Base-by-base conservation (phyloP, 148 eudicot genomes). In the Gaultheria prostrata region DNA sequence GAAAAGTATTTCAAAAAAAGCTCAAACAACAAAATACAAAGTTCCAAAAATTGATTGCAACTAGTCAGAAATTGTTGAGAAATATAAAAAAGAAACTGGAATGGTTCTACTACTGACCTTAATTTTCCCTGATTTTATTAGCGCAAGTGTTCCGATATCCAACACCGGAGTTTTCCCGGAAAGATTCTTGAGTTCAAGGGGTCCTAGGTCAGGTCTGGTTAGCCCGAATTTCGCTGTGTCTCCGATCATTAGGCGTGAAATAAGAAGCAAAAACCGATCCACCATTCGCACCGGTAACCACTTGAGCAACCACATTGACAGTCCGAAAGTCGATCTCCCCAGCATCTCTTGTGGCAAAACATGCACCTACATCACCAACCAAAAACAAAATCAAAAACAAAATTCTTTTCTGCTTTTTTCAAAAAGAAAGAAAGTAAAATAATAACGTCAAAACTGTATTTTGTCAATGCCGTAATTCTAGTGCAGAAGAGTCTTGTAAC, bases 151-250 rank as follows among this genome's bases (percentile, higher is more conserved):
- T 21, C 97, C 97, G 33, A 93, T 77, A 84, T 93, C 97, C 53
- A 93, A 84, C 18, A 93, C 97, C 0, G 97, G 94, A 6, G 93
- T 93, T 82, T 93, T 93, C 8, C 97, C 97, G 1, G 92, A 50
- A 13, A 77, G 4, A 48, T 49, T 83, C 90, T 93, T 93, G 82
- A 91, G 85, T 83, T 92, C 88, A n/a, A 93, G 86, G 30, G 97
- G 94, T 28, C 97, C 97, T 9, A 87, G 71, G 46, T 80, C n/a
- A 0, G 97, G 97, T 78, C 97, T 85, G n/a, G 46, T 75, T 53
- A 93, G 85, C 12, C 97, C 97, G 48, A 86, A 80, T 82, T 43
- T 84, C 77, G 88, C 84, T 2, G 92, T 93, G 74, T 93, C 89
- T 2, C 97, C 97, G 18, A 93, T 84, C 85, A 92, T 88, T 48